A percentile compares a stretch with the other conserved stretches of the same genome.
phyloP scores from a whole-genome alignment of 306 rosid species.

The Castanopsis chinensis region DNA sequence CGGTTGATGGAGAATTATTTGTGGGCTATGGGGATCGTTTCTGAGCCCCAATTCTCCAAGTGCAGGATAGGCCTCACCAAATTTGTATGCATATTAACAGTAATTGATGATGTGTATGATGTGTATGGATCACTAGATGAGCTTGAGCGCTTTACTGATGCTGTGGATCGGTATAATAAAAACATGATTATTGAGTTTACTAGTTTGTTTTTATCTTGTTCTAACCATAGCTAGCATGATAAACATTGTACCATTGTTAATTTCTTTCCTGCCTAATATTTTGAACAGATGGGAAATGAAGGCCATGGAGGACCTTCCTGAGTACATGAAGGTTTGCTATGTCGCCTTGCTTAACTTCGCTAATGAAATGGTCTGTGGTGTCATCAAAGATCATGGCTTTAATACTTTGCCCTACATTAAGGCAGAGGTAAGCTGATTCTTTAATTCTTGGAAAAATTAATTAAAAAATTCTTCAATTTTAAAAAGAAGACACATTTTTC shows the following conservation, averaged over 20 bases:
- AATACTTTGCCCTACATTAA: slow-evolving; percentile 4
- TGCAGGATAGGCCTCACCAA: slow-evolving; percentile 35
- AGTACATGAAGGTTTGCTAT: slow-evolving; percentile 30
- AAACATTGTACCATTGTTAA: not conserved
- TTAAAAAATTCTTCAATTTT: not conserved
- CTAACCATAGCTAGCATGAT: not conserved
- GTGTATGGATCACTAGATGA: slow-evolving; percentile 29
- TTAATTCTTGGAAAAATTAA: not conserved
- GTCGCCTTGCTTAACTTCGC: slow-evolving; percentile 26
- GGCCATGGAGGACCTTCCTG: slow-evolving; percentile 21
- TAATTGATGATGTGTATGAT: slow-evolving; percentile 34
- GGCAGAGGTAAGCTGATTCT: slow-evolving; percentile 7
- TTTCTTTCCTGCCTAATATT: not conserved
- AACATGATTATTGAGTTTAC: not conserved
- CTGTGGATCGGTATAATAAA: slow-evolving; percentile 12
- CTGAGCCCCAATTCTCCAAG: slow-evolving; percentile 28
- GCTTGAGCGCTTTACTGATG: slow-evolving; percentile 27
- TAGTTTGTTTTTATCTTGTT: not conserved
- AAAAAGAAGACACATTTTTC: too few species aligned
- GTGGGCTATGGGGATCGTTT: slow-evolving; percentile 26
- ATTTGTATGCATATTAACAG: slow-evolving; percentile 31
- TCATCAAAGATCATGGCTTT: slow-evolving; percentile 4
- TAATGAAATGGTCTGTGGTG: slow-evolving; percentile 13
- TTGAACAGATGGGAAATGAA: slow-evolving; percentile 19
- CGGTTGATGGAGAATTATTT: slow-evolving; percentile 33